These are phyloP conservation scores for Phytophthora aleatoria DNA, from an alignment of 352 stramenopile species.

Conservation along the genomic window DNA sequence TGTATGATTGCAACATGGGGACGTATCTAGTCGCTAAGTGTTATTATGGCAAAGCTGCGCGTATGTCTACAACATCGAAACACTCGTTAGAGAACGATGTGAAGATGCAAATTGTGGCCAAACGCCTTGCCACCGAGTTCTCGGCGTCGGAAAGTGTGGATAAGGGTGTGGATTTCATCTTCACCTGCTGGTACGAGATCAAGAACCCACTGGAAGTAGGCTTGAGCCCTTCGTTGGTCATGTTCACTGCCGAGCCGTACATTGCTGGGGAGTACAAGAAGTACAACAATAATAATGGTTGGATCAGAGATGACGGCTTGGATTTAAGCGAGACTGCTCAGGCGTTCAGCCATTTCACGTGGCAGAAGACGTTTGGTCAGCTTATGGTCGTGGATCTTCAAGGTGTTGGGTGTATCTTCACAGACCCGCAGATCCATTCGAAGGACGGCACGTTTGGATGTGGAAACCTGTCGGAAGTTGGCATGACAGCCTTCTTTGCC, in stretches of 20 bases:
- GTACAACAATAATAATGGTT: constrained; percentile 57
- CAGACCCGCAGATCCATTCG: too few species aligned
- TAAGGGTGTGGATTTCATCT: constrained; percentile 48
- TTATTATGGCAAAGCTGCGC: constrained; percentile 35
- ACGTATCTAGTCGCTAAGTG: constrained; percentile 45
- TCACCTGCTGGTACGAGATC: constrained; percentile 51
- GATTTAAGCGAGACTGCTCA: too few species aligned
- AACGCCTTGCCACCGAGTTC: constrained; percentile 31
- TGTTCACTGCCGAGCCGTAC: constrained; percentile 48
- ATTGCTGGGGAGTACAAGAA: constrained; percentile 48
- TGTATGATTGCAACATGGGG: constrained; percentile 40
- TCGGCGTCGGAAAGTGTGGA: constrained; percentile 28
- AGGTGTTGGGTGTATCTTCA: too few species aligned
- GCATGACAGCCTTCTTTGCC: too few species aligned
- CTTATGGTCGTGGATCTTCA: too few species aligned
- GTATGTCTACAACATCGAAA: background rate
- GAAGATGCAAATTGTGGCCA: constrained; percentile 44
- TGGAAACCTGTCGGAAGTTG: too few species aligned
- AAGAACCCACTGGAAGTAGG: constrained; percentile 19
- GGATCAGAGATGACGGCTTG: constrained; percentile 1
- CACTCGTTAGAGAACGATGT: constrained; percentile 37
- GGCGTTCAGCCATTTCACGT: too few species aligned
- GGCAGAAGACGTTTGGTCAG: too few species aligned
- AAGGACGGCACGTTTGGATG: too few species aligned
- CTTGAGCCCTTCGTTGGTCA: constrained; percentile 18